A percentile compares a stretch with the other conserved stretches of the same genome.
These are phyloP conservation scores for Nelumbo lutea DNA, from an alignment of 164 flowering plant species.

Conservation along the genomic window DNA sequence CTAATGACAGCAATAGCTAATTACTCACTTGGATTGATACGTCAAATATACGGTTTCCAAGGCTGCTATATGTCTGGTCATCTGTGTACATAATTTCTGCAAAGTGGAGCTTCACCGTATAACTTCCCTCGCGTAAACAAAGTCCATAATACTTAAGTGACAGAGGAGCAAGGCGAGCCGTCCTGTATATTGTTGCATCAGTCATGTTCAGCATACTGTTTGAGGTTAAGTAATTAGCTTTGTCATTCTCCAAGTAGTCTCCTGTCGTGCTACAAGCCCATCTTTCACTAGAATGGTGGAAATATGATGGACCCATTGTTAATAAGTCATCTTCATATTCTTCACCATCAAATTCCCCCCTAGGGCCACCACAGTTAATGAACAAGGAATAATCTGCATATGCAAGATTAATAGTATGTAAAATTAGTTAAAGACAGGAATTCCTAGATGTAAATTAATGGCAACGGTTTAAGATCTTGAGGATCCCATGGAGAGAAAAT, in stretches of 20 bases:
- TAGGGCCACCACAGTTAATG: slow-evolving; percentile 72
- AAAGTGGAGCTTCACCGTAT: slow-evolving; percentile 14
- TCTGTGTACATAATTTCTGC: slow-evolving; percentile 11
- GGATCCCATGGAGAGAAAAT: neutral
- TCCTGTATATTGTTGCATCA: slow-evolving; percentile 8
- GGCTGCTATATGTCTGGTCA: slow-evolving; percentile 4
- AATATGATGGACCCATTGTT: slow-evolving; percentile 29
- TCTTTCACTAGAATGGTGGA: neutral
- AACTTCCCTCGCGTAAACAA: slow-evolving; percentile 9
- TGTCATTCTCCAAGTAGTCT: neutral
- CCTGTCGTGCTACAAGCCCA: slow-evolving; percentile 18
- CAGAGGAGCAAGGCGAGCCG: slow-evolving; percentile 8
- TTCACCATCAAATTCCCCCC: slow-evolving; percentile 22
- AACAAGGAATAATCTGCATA: slow-evolving; percentile 55
- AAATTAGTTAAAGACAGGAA: neutral
- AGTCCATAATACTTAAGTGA: slow-evolving; percentile 11
- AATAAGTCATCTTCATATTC: slow-evolving; percentile 45
- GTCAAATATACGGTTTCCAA: slow-evolving; percentile 12
- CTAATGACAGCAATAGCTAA: neutral
- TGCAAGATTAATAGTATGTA: neutral
- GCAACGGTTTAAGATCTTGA: neutral
- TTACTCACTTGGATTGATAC: slow-evolving; percentile 10
- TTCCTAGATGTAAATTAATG: too few relatives aligned
- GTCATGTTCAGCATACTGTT: slow-evolving; percentile 5
- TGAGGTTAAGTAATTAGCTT: neutral